phyloP scores from a whole-genome alignment of 805 yeast genomes.

The Suhomyces sp. region DNA sequence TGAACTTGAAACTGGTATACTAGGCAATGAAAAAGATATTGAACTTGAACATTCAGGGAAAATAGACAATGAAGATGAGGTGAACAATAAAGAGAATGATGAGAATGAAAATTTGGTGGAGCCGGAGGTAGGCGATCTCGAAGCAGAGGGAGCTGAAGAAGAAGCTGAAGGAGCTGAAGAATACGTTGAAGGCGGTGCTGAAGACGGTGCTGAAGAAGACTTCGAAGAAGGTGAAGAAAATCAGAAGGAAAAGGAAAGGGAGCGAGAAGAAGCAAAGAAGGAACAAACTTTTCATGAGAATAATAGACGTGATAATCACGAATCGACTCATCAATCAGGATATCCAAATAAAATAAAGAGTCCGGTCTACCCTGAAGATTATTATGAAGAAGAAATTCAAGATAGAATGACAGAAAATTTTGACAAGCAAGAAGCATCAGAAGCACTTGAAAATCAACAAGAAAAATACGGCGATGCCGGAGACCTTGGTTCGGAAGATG shows the following conservation, averaged over 20 bases:
- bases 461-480: not conserved
- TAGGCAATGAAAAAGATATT: not conserved
- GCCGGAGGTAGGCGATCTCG: not conserved
- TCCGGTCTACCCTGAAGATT: not conserved
- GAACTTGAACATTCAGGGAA: not conserved
- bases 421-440: not conserved
- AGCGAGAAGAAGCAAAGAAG: not conserved
- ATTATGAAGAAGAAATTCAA: not conserved
- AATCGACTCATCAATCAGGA: not conserved
- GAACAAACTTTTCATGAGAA: not conserved
- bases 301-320: not conserved
- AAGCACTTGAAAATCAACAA: not conserved
- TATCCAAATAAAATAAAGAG: not conserved
- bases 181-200: not conserved
- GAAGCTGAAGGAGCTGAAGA: not conserved
- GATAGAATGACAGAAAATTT: not conserved
- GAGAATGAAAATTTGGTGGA: not conserved
- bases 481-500: not conserved
- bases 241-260: not conserved
- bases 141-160: not conserved
- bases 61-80: not conserved
- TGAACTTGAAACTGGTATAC: not conserved
- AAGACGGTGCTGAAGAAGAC: conserved; percentile 1
- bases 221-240: not conserved
- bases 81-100: not conserved